phyloP scores from a whole-genome alignment of 2,329 filamentous ascomycete genomes.

The Colletotrichum agaves region DNA sequence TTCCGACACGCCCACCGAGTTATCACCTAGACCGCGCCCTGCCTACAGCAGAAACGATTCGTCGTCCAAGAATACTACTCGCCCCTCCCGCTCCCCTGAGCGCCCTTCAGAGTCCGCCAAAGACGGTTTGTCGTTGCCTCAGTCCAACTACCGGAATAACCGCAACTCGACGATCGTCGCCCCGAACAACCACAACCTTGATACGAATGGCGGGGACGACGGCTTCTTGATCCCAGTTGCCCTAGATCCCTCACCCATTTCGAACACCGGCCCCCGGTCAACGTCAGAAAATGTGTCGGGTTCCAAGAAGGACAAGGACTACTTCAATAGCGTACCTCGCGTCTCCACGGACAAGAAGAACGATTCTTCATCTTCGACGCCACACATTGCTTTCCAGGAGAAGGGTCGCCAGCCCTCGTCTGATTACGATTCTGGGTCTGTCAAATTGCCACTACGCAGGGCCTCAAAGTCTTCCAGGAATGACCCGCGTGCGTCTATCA shows the following conservation, averaged over 20 bases:
- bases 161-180: constrained; percentile 75
- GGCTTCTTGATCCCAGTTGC: constrained; percentile 82
- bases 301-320: constrained; percentile 66
- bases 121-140: constrained; percentile 74
- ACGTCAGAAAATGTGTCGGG: constrained; percentile 60
- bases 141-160: constrained; percentile 81
- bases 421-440: constrained; percentile 60
- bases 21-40: constrained; percentile 71
- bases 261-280: constrained; percentile 65
- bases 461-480: constrained; percentile 57
- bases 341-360: constrained; percentile 56
- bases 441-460: constrained; percentile 60
- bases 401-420: constrained; percentile 76
- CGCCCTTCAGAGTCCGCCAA: constrained; percentile 55
- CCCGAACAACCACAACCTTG: constrained; percentile 50
- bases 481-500: constrained; percentile 26
- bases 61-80: constrained; percentile 65
- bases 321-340: constrained; percentile 61
- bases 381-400: constrained; percentile 94
- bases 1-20: constrained; percentile 74
- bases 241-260: constrained; percentile 74
- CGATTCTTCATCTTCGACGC: constrained; percentile 70
- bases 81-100: constrained; percentile 66
- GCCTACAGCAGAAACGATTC: constrained; percentile 63
- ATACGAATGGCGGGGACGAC: constrained; percentile 60